These are phyloP conservation scores for Schizonepeta tenuifolia DNA, from an alignment of 257 asterid genomes.

Conservation along the genomic window DNA sequence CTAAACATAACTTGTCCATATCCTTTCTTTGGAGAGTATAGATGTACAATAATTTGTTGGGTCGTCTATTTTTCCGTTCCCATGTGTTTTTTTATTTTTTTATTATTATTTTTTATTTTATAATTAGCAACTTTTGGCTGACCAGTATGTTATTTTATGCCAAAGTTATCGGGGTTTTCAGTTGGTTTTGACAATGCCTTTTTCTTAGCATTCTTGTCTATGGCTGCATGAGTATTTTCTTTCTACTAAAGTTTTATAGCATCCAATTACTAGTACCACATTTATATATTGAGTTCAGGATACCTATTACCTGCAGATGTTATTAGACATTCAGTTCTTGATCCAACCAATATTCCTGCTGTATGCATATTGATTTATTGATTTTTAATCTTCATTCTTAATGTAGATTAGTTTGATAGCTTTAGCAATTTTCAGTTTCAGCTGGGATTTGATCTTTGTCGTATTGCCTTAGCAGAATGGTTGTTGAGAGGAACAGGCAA, in stretches of 20 bases:
- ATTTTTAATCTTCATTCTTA: slow-evolving; percentile 6
- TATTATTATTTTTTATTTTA: too few relatives aligned
- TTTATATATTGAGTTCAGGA: background rate
- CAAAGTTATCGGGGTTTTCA: background rate
- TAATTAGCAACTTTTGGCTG: slow-evolving; percentile 14
- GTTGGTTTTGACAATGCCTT: background rate
- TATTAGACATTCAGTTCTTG: background rate
- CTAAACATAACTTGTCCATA: background rate
- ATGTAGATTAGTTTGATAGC: slow-evolving; percentile 8
- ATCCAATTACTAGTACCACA: background rate
- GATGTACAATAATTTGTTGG: slow-evolving; percentile 1
- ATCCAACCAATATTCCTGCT: background rate
- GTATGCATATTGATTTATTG: background rate
- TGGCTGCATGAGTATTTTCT: slow-evolving; percentile 4
- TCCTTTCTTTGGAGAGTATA: background rate
- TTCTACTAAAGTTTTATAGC: background rate
- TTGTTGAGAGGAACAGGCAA: slow-evolving; percentile 41
- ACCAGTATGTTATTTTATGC: background rate
- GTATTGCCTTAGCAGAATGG: slow-evolving; percentile 52
- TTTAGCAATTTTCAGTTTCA: slow-evolving; percentile 17
- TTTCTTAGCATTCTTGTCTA: background rate
- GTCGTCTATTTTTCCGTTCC: background rate
- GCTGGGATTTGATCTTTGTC: slow-evolving; percentile 20
- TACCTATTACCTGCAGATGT: slow-evolving; percentile 15
- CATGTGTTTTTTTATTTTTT: too few relatives aligned